Conservation (phyloP, 2,329 filamentous ascomycete genomes). For the Xenosphaeropsis pyriputrescens region DNA sequence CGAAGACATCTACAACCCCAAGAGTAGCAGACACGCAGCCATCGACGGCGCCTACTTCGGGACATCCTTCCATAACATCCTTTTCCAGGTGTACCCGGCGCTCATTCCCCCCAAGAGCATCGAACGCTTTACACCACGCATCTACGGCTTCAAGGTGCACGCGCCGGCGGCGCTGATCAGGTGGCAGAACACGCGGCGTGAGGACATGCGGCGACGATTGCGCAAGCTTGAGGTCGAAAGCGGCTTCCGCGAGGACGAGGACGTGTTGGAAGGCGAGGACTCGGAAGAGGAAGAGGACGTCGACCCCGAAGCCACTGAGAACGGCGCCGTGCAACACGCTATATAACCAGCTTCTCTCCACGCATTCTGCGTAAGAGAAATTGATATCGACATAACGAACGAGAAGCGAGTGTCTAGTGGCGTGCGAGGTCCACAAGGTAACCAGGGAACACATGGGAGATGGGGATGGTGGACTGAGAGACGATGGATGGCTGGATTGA, state of each 20-base stretch:
- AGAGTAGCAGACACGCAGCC: slow-evolving; percentile 84
- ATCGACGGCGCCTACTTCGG: slow-evolving; percentile 98
- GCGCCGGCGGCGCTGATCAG: slow-evolving; percentile 73
- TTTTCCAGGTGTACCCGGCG: slow-evolving; percentile 94
- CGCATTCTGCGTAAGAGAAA: no score
- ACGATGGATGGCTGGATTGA: no score
- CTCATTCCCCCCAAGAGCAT: slow-evolving; percentile 76
- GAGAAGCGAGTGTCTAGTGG: no score
- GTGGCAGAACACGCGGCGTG: slow-evolving; percentile 75
- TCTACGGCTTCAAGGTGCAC: slow-evolving; percentile 95
- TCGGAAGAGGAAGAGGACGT: slow-evolving; percentile 29
- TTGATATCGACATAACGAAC: no score
- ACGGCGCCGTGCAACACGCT: background rate
- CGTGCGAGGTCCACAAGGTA: no score
- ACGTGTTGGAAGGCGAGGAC: slow-evolving; percentile 45
- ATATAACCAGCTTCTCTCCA: no score
- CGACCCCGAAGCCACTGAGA: slow-evolving; percentile 1
- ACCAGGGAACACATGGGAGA: no score
- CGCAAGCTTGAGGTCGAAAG: slow-evolving; percentile 58
- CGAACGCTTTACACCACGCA: slow-evolving; percentile 74
- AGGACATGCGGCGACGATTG: slow-evolving; percentile 70
- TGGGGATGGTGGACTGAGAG: no score
- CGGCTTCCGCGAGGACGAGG: slow-evolving; percentile 60
- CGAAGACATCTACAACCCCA: slow-evolving; percentile 98
- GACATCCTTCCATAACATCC: slow-evolving; percentile 95